A percentile compares a stretch with the other conserved stretches of the same genome.
Conservation (phyloP, 345 rosid species). For the Euphorbia lathyris region DNA sequence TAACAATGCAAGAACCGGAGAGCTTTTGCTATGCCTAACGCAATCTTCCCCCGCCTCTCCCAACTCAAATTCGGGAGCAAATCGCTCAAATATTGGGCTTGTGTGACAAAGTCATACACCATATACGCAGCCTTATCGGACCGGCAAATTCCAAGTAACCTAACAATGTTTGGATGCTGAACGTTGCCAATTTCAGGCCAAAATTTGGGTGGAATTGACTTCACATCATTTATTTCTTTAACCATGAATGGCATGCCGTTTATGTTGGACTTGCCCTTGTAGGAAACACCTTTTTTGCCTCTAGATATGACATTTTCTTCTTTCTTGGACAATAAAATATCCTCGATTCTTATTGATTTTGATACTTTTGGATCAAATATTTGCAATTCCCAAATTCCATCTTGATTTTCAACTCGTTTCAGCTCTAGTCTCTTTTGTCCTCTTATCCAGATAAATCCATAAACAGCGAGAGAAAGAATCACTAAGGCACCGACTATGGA, state of each 20-base stretch:
- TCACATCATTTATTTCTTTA: constrained; percentile 37
- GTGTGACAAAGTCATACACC: constrained; percentile 42
- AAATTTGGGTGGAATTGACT: constrained; percentile 32
- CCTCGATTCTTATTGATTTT: constrained; percentile 38
- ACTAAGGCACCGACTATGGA: constrained; percentile 37
- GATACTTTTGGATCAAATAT: constrained; percentile 46
- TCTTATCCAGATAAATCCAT: constrained; percentile 30
- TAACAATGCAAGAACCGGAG: constrained; percentile 52
- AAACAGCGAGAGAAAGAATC: constrained; percentile 32
- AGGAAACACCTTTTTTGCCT: constrained; percentile 29
- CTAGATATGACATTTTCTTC: constrained; percentile 46
- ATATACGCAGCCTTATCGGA: constrained; percentile 49
- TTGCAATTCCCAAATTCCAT: constrained; percentile 68
- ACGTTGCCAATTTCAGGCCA: constrained; percentile 42
- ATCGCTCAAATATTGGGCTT: constrained; percentile 52
- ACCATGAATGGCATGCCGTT: constrained; percentile 40
- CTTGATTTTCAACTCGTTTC: constrained; percentile 58
- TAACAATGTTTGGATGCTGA: constrained; percentile 57
- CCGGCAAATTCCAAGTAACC: constrained; percentile 45
- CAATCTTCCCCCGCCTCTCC: constrained; percentile 57
- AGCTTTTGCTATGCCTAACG: constrained; percentile 58
- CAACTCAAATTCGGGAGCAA: constrained; percentile 47
- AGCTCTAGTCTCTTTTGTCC: constrained; percentile 31
- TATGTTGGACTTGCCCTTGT: constrained; percentile 30
- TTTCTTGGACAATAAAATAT: constrained; percentile 39